Evolutionary conservation across 208 protist genomes (phyloP).

Genomic region (Acanthamoeba culbertsoni): DNA sequence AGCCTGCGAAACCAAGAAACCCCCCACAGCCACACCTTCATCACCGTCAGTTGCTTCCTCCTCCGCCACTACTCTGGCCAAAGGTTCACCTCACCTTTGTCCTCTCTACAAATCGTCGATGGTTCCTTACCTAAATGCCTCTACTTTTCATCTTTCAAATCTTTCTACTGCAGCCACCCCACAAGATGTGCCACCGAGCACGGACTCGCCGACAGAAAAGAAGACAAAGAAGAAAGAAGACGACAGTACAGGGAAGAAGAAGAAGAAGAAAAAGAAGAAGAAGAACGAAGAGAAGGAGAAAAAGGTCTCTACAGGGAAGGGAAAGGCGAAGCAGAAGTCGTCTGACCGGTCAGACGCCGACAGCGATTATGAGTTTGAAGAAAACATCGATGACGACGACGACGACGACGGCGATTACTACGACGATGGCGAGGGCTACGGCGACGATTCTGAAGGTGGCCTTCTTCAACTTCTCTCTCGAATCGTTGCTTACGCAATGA

Average conservation of each 20-base stretch:
- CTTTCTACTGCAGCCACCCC: no score
- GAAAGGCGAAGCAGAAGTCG: constrained; percentile 14
- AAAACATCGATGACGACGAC: neutral
- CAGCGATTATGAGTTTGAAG: neutral
- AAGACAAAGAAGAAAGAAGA: neutral
- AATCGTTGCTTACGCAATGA: neutral
- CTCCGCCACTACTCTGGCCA: neutral
- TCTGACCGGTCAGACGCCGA: neutral
- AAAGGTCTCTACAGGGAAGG: neutral
- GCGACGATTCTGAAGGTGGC: constrained; percentile 7
- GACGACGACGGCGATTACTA: neutral
- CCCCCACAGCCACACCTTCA: neutral
- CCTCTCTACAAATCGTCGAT: no score
- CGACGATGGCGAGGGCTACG: neutral
- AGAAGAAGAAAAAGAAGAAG: neutral
- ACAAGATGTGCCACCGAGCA: neutral
- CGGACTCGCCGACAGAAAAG: neutral
- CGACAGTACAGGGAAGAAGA: neutral
- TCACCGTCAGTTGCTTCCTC: neutral
- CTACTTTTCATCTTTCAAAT: no score
- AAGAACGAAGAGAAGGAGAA: neutral
- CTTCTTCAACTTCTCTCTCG: neutral
- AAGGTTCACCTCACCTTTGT: neutral
- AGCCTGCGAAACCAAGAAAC: constrained; percentile 4
- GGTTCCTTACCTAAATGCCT: no score